Conservation (phyloP, 805 yeast species). For the Candida patagonica region DNA sequence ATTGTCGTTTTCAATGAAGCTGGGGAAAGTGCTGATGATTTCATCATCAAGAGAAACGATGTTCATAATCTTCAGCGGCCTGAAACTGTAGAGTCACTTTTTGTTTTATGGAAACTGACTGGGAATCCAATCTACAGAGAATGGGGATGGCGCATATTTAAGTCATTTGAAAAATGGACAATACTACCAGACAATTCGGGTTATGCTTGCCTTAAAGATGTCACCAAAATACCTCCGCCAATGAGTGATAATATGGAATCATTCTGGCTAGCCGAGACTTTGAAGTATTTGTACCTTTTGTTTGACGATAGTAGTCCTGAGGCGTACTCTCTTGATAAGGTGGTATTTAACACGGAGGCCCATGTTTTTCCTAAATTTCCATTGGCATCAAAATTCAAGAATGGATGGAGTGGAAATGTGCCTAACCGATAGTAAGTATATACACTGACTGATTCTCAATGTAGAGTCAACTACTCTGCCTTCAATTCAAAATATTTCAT, state of each 20-base stretch:
- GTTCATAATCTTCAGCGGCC: slow-evolving; percentile 85
- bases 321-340: slow-evolving; percentile 53
- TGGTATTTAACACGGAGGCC: slow-evolving; percentile 87
- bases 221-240: slow-evolving; percentile 44
- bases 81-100: slow-evolving; percentile 85
- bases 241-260: slow-evolving; percentile 73
- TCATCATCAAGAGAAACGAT: slow-evolving; percentile 60
- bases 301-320: slow-evolving; percentile 52
- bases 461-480: neutral
- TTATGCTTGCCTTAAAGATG: slow-evolving; percentile 61
- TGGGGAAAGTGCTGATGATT: slow-evolving; percentile 44
- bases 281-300: slow-evolving; percentile 72
- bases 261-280: slow-evolving; percentile 89
- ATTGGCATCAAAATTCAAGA: slow-evolving; percentile 40
- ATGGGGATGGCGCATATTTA: slow-evolving; percentile 85
- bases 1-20: slow-evolving; percentile 73
- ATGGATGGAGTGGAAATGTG: slow-evolving; percentile 43
- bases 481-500: neutral
- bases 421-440: neutral
- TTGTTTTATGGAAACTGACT: slow-evolving; percentile 69
- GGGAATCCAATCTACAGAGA: slow-evolving; percentile 72
- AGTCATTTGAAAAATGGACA: slow-evolving; percentile 55
- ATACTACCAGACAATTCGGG: slow-evolving; percentile 38
- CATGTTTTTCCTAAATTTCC: slow-evolving; percentile 80
- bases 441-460: neutral